Evolutionary conservation across 2,329 filamentous ascomycete species (phyloP).

Genomic region (Aspergillus chevalieri): DNA sequence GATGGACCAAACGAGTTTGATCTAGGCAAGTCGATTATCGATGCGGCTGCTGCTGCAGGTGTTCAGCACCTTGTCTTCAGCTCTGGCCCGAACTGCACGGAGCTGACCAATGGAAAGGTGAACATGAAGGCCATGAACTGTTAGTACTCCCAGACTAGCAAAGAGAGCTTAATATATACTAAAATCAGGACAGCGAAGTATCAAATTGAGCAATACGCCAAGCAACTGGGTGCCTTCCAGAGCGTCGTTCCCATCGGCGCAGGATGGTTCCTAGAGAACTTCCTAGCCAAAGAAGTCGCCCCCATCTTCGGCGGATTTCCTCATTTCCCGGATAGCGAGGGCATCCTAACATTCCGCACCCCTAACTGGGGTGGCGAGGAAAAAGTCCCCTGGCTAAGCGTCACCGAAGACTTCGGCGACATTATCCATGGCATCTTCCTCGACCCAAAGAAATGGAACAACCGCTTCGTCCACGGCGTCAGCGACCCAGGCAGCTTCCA

Average conservation of each 20-base stretch:
- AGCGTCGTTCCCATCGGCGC: constrained; percentile 31
- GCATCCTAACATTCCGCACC: constrained; percentile 28
- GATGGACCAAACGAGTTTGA: constrained; percentile 28
- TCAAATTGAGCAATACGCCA: constrained; percentile 34
- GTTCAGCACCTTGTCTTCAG: constrained; percentile 35
- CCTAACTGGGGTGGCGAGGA: constrained; percentile 39
- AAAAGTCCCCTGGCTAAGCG: constrained; percentile 35
- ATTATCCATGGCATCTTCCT: constrained; percentile 43
- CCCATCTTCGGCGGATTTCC: constrained; percentile 40
- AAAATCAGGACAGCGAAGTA: constrained; percentile 22
- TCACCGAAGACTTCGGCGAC: constrained; percentile 41
- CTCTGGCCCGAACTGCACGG: constrained; percentile 24
- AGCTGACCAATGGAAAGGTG: constrained; percentile 29
- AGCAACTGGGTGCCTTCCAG: constrained; percentile 26
- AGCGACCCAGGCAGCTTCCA: constrained; percentile 30
- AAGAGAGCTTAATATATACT: neutral
- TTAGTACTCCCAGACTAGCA: constrained; percentile 9
- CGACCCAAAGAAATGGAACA: constrained; percentile 33
- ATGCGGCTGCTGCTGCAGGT: constrained; percentile 28
- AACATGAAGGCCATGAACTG: constrained; percentile 30
- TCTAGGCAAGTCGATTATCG: constrained; percentile 31
- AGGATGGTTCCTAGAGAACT: constrained; percentile 43
- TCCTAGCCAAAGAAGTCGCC: constrained; percentile 29
- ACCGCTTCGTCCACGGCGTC: constrained; percentile 32
- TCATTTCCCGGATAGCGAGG: constrained; percentile 28